These are phyloP conservation scores for Chamaenerion angustifolium DNA, from an alignment of 345 rosid species.

Conservation along the genomic window DNA sequence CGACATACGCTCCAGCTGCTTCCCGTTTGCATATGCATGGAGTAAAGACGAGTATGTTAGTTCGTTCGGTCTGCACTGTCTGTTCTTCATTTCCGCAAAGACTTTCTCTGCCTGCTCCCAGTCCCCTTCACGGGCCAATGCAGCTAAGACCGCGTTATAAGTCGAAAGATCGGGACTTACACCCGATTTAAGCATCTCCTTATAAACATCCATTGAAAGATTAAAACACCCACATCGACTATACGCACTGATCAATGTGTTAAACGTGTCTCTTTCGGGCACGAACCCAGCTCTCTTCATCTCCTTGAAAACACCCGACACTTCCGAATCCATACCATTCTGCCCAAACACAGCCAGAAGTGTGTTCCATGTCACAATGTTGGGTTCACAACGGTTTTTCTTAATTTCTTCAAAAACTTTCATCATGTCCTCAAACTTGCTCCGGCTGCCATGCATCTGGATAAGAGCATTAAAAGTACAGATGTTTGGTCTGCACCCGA, in stretches of 20 bases:
- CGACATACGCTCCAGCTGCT: slow-evolving; percentile 64
- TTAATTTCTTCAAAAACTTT: slow-evolving; percentile 79
- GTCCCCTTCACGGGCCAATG: slow-evolving; percentile 88
- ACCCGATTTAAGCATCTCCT: slow-evolving; percentile 81
- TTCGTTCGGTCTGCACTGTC: slow-evolving; percentile 76
- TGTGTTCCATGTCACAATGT: slow-evolving; percentile 94
- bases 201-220: slow-evolving; percentile 74
- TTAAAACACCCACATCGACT: slow-evolving; percentile 82
- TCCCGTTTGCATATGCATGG: slow-evolving; percentile 87
- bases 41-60: slow-evolving; percentile 71
- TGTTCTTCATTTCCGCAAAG: slow-evolving; percentile 64
- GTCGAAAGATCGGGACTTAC: slow-evolving; percentile 78
- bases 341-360: slow-evolving; percentile 85
- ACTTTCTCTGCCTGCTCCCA: slow-evolving; percentile 93
- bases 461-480: slow-evolving; percentile 90
- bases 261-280: slow-evolving; percentile 88
- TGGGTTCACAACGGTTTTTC: slow-evolving; percentile 42
- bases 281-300: slow-evolving; percentile 96
- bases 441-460: slow-evolving; percentile 87
- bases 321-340: slow-evolving; percentile 80
- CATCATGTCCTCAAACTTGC: slow-evolving; percentile 85
- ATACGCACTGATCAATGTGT: slow-evolving; percentile 77
- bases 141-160: slow-evolving; percentile 84
- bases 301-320: slow-evolving; percentile 83
- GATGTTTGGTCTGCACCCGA: slow-evolving; percentile 71